phyloP scores from a whole-genome alignment of 2,329 filamentous ascomycete species.

The Ophiostoma quercus region DNA sequence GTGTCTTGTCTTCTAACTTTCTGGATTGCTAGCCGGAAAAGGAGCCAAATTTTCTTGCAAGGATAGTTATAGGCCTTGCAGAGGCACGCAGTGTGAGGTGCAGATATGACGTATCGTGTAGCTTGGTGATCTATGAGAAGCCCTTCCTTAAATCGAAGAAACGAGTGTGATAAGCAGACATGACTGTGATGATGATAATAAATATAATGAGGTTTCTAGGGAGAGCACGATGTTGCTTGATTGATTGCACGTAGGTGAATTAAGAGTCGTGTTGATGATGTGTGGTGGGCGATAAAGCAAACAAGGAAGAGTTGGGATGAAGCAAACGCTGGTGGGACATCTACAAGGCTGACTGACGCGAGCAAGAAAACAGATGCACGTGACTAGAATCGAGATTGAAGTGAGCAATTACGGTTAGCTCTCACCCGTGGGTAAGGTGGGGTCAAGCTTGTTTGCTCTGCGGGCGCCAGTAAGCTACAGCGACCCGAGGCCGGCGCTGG shows the following conservation, averaged over 20 bases:
- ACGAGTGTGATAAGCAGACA: conserved; percentile 4
- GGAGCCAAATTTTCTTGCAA: background rate
- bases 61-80: background rate
- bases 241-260: background rate
- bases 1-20: too few species aligned
- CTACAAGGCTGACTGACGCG: background rate
- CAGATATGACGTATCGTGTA: conserved; percentile 2
- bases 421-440: background rate
- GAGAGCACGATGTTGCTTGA: too few species aligned
- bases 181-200: background rate
- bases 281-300: background rate
- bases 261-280: background rate
- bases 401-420: background rate
- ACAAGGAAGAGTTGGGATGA: background rate
- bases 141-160: conserved; percentile 6
- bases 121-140: background rate
- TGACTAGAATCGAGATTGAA: background rate
- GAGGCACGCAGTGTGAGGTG: background rate
- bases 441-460: background rate
- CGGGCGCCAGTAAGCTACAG: background rate
- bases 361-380: background rate
- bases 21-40: too few species aligned
- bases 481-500: background rate
- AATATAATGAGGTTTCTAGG: background rate
- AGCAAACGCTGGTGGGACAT: background rate